phyloP scores from a whole-genome alignment of 352 stramenopile species.

The Globisporangium splendens region DNA sequence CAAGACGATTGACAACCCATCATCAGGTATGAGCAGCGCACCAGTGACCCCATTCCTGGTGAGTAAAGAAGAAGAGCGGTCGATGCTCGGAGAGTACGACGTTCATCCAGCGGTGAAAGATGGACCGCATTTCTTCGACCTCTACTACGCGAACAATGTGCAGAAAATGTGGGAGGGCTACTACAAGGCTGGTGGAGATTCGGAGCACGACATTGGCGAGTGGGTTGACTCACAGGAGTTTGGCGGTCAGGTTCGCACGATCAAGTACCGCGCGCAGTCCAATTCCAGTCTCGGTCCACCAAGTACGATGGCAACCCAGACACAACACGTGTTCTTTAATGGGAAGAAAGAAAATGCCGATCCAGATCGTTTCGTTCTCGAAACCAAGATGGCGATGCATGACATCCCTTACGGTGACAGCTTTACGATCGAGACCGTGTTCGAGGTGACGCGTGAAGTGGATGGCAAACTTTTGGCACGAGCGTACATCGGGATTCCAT shows the following conservation, averaged over 20 bases:
- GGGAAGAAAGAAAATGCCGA: constrained; percentile 33
- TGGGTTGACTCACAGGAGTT: constrained; percentile 61
- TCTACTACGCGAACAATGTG: constrained; percentile 62
- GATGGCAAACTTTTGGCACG: constrained; percentile 33
- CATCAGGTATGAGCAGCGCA: constrained; percentile 7
- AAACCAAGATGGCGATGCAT: constrained; percentile 62
- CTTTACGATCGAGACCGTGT: constrained; percentile 72
- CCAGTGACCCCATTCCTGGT: constrained; percentile 59
- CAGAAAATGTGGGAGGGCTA: constrained; percentile 50
- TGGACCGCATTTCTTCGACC: constrained; percentile 62
- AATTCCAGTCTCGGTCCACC: constrained; percentile 66
- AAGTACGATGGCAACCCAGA: constrained; percentile 47
- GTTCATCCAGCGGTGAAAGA: constrained; percentile 48
- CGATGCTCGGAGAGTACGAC: constrained; percentile 66
- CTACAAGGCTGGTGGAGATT: constrained; percentile 58
- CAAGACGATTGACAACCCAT: constrained; percentile 29
- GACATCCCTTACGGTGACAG: constrained; percentile 82
- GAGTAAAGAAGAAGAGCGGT: constrained; percentile 62
- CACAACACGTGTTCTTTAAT: constrained; percentile 50
- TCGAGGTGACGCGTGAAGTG: constrained; percentile 39
- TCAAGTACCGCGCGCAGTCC: constrained; percentile 76
- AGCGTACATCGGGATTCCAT: constrained; percentile 70
- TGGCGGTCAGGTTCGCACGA: constrained; percentile 56
- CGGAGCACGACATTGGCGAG: constrained; percentile 48
- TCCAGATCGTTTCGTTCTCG: constrained; percentile 43